Evolutionary conservation across 2,329 filamentous ascomycete genomes (phyloP).

Genomic region (Ceratocystis ficicola): DNA sequence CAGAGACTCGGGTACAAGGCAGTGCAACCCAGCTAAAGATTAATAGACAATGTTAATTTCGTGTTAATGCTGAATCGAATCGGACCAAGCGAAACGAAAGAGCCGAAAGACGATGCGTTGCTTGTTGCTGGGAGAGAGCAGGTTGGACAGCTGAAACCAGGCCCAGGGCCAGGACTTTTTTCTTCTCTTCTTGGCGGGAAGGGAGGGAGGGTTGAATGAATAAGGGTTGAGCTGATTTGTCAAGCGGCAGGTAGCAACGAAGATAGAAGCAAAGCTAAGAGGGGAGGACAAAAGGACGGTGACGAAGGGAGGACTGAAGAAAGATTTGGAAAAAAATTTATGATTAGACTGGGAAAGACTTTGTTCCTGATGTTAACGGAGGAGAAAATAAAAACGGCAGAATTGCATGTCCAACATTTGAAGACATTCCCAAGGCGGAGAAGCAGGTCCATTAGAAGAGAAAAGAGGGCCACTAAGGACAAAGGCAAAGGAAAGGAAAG

Average conservation of each 20-base stretch:
- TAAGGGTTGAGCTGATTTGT: not conserved
- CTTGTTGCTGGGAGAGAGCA: not conserved
- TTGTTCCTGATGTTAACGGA: not conserved
- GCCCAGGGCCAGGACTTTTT: not conserved
- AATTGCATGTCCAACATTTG: not conserved
- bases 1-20: not conserved
- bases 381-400: constrained; percentile 4
- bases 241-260: not conserved
- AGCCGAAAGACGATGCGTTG: constrained; percentile 12
- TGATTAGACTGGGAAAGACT: not conserved
- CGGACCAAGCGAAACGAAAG: constrained; percentile 9
- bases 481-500: too few species aligned
- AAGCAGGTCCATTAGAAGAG: not conserved
- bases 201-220: not conserved
- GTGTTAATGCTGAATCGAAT: not conserved
- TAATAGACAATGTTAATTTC: too few species aligned
- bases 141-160: constrained; percentile 5
- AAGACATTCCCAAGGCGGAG: constrained; percentile 1
- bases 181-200: not conserved
- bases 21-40: not conserved
- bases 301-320: not conserved
- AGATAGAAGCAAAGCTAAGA: not conserved
- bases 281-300: not conserved
- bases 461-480: too few species aligned
- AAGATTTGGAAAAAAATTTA: not conserved